Base-by-base conservation (phyloP, 352 stramenopile species). In the Pythium rishiriense region DNA sequence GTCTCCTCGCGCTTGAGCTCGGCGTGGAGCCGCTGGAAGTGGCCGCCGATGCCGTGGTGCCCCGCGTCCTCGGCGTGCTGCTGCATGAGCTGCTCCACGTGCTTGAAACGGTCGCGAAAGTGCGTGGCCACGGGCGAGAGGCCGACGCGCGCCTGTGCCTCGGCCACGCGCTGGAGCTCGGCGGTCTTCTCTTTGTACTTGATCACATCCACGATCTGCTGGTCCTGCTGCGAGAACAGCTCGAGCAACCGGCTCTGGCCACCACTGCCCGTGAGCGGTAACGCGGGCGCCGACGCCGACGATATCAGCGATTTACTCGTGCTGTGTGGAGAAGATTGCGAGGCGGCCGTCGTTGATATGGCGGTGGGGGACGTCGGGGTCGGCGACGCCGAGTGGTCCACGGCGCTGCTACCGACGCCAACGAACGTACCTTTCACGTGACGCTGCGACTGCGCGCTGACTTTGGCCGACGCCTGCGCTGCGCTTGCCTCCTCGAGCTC, bases 81-180 rank as follows among this genome's bases (percentile, higher is more conserved):
- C 41, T 88, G 70, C 45, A 78, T 66, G 24, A 89, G 66, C 25
- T 78, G 11, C 17, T 68, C 68, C 10, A 91, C 64, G 62, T 88
- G 79, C 52, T 90, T 91, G 70, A 90, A 88, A 0, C 81, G 75
- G 21, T 87, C 77, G 19, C 83, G 83, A 49, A 91, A 85, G 15
- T 84, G 75, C 47, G 74, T 68, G 0, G 77, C 77, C 1, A 76
- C 62, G 4, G 76, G 76, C 3, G 76, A 88, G n/a, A 92, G 56
- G 7, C 62, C 68, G 19, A 76, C 57, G 24, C 65, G 67, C 1
- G 68, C 71, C 56, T 89, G 75, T 11, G 73, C 70, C n/a, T 84
- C 65, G 6, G 75, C 52, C 4, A 62, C 70, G 21, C 74, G 15
- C 28, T 72, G 72, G 0, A 69, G 65, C 31, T 74, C 56, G 6